These are phyloP conservation scores for Sphagnum fallax DNA, from an alignment of 228 moss, liverwort and hornwort genomes.

Conservation along the genomic window DNA sequence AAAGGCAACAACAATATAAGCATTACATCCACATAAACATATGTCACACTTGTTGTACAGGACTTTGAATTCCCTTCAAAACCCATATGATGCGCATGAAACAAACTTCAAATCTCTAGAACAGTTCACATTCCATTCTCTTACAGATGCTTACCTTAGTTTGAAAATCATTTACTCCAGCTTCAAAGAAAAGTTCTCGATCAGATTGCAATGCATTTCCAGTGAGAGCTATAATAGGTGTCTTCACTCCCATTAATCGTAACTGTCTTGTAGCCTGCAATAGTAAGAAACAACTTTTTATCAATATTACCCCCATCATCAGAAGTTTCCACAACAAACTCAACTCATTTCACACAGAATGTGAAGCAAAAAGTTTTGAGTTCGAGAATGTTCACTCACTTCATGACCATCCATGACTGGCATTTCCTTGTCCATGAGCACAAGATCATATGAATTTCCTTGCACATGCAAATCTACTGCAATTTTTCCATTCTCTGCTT, in stretches of 20 bases:
- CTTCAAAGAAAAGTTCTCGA: constrained; percentile 67
- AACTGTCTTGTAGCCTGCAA: constrained; percentile 52
- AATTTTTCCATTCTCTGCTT: constrained; percentile 73
- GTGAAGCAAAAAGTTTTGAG: neutral
- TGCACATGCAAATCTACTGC: constrained; percentile 61
- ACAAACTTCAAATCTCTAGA: too few species aligned
- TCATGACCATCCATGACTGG: constrained; percentile 88
- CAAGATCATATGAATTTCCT: constrained; percentile 60
- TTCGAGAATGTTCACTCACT: neutral
- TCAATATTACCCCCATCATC: neutral
- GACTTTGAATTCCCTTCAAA: too few species aligned
- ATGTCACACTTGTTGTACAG: too few species aligned
- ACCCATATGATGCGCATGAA: too few species aligned
- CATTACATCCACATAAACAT: too few species aligned
- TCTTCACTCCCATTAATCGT: constrained; percentile 72
- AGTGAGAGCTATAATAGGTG: constrained; percentile 71
- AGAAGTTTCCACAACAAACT: too few species aligned
- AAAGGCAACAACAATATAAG: too few species aligned
- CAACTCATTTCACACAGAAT: too few species aligned
- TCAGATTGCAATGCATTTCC: constrained; percentile 72
- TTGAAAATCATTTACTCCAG: constrained; percentile 77
- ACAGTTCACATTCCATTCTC: too few species aligned
- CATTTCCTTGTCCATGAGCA: constrained; percentile 88
- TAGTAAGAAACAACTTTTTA: neutral
- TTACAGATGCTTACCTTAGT: constrained; percentile 41